Evolutionary conservation across 1,284 basidiomycete species (phyloP), one percentile per base, ranked within the genome.

Genomic region (Ceratobasidium sp.): DNA sequence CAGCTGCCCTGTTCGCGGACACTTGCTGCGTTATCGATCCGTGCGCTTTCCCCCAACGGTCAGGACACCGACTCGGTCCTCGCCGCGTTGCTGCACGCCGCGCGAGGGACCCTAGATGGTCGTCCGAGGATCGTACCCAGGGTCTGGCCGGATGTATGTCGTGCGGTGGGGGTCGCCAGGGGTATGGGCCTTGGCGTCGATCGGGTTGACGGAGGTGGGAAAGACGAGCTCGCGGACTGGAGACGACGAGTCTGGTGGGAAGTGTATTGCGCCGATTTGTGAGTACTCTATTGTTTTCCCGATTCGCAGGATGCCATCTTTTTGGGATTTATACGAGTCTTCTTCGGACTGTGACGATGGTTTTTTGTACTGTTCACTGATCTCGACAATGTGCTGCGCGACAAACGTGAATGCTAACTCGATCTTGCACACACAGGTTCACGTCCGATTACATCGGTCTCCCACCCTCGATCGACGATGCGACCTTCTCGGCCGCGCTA

Each of bases 181-280:
- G 64, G 41, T 9, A 60, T 70, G 43, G 58, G 65, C 5, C 45
- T 60, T 32, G 55, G 28, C 18, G 43, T 26, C n/a, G 65, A 72
- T 12, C 58, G 43, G 18, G 52, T 36, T 3, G 48, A 59, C 1
- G 45, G 46, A 26, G 32, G 28, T 16, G 46, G 32, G 6, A 58
- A 52, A 28, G 70, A 57, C 5, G 78, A 78, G 34, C 71, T 88
- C 72, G 85, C 86, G 30, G 89, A 90, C 77, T 83, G 84, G 76
- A 83, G 88, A 74, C 81, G 88, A 73, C 81, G 87, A 76, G 78
- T 90, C 1, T 91, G 90, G 89, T 92, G 91, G 90, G 88, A 90
- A 72, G 82, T 91, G 10, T 85, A 86, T 78, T 90, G 86, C 78
- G 90, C 88, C 78, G 90, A 92, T 78, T 79, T 87, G 90, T 91